A percentile compares a stretch with the other conserved stretches of the same genome.
These are phyloP conservation scores for Colletotrichum sp. DNA, from an alignment of 2,329 filamentous ascomycete genomes.

Conservation along the genomic window DNA sequence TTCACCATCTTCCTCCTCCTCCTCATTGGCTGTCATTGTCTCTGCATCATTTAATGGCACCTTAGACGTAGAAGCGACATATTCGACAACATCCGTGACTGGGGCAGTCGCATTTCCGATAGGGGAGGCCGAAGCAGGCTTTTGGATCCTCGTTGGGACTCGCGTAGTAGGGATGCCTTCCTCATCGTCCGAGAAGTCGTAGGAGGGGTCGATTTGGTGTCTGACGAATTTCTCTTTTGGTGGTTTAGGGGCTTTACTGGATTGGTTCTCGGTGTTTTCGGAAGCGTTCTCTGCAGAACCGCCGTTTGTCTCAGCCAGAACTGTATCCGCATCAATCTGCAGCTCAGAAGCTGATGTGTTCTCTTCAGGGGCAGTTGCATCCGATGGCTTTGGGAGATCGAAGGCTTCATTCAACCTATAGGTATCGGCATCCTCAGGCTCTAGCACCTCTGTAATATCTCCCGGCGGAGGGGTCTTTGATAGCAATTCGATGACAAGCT, in stretches of 20 bases:
- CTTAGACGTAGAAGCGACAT: background rate
- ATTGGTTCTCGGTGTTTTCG: background rate
- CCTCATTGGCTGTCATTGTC: background rate
- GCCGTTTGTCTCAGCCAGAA: background rate
- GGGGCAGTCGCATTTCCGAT: background rate
- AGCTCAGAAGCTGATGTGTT: too few relatives aligned
- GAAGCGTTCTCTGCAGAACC: background rate
- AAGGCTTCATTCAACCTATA: background rate
- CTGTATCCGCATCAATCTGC: background rate
- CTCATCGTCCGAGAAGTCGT: slow-evolving; percentile 28
- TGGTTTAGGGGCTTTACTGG: background rate
- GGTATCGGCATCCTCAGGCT: slow-evolving; percentile 1
- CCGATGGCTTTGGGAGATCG: background rate
- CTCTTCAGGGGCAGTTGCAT: background rate
- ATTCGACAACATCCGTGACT: background rate
- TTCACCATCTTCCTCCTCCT: background rate
- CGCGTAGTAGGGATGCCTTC: slow-evolving; percentile 17
- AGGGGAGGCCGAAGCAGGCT: background rate
- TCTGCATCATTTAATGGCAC: background rate
- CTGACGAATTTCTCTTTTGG: slow-evolving; percentile 5
- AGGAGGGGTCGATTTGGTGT: slow-evolving; percentile 20
- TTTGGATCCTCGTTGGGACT: background rate
- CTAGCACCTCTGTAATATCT: background rate
- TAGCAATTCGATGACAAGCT: background rate
- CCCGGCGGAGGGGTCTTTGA: background rate